Percentiles rank a stretch among this genome's conserved stretches.
Conservation (phyloP, 345 rosid species). For the Acer campestre region DNA sequence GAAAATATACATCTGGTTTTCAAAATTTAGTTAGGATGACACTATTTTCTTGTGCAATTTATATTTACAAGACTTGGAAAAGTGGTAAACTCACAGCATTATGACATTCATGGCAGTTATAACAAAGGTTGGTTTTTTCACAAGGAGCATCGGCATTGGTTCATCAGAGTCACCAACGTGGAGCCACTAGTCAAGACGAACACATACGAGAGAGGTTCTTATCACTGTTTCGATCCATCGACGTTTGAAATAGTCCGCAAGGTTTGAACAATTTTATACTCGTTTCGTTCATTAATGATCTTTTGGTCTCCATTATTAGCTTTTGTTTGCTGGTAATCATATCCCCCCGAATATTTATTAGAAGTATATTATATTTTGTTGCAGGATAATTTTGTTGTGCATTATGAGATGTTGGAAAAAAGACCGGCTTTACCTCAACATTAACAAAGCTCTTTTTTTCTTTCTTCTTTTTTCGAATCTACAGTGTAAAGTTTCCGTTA, state of each 20-base stretch:
- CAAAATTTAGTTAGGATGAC: background rate
- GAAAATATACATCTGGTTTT: background rate
- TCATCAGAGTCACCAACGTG: slow-evolving; percentile 62
- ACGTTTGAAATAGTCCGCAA: slow-evolving; percentile 71
- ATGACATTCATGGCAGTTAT: slow-evolving; percentile 52
- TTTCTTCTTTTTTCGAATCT: slow-evolving; percentile 29
- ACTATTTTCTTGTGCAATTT: background rate
- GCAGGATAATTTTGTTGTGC: slow-evolving; percentile 86
- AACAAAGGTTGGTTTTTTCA: slow-evolving; percentile 93
- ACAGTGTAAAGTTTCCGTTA: slow-evolving; percentile 58
- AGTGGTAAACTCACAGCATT: background rate
- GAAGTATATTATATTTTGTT: slow-evolving; percentile 16
- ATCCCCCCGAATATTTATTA: background rate
- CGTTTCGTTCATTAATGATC: background rate
- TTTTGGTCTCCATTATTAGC: background rate
- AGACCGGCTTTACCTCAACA: slow-evolving; percentile 84
- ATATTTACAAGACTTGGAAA: background rate
- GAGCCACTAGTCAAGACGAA: slow-evolving; percentile 86
- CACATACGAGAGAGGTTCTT: slow-evolving; percentile 81
- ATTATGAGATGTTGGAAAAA: slow-evolving; percentile 87
- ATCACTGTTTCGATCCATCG: slow-evolving; percentile 84
- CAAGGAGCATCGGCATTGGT: slow-evolving; percentile 83
- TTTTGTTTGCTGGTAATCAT: background rate
- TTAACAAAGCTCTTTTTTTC: slow-evolving; percentile 41
- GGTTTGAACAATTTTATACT: slow-evolving; percentile 47